Evolutionary conservation across 345 rosid genomes (phyloP).

Genomic region (Ricinus communis): DNA sequence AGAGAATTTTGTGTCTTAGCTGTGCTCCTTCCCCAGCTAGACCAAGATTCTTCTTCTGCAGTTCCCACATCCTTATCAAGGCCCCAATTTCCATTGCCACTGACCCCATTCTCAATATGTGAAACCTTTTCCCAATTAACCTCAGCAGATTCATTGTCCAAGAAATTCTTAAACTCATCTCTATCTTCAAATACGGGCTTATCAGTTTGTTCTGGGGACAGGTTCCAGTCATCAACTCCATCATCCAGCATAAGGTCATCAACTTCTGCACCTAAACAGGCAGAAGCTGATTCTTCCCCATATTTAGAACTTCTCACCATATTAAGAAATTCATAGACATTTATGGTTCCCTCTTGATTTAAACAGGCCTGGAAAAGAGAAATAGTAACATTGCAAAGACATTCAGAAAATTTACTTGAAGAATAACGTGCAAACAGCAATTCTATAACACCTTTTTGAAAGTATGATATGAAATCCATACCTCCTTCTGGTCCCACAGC

Average conservation of each 20-base stretch:
- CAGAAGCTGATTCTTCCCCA: constrained; percentile 40
- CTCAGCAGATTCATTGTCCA: constrained; percentile 35
- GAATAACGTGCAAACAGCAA: background rate
- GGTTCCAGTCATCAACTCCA: constrained; percentile 57
- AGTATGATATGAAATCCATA: constrained; percentile 15
- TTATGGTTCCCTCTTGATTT: constrained; percentile 41
- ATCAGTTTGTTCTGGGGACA: constrained; percentile 68
- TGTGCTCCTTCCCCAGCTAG: constrained; percentile 27
- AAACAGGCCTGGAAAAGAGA: constrained; percentile 48
- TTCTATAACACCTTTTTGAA: background rate
- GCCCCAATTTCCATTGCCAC: constrained; percentile 39
- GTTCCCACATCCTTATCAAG: background rate
- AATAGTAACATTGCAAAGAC: background rate
- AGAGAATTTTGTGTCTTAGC: constrained; percentile 18
- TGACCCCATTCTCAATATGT: constrained; percentile 21
- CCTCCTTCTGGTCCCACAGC: constrained; percentile 67
- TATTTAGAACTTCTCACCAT: constrained; percentile 54
- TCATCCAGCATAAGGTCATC: constrained; percentile 53
- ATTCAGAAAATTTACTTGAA: background rate
- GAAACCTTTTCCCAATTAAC: constrained; percentile 46
- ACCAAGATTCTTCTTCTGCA: constrained; percentile 11
- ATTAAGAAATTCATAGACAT: constrained; percentile 71
- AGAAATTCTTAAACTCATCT: constrained; percentile 35
- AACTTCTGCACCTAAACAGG: constrained; percentile 74
- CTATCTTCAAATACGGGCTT: constrained; percentile 69